These are phyloP conservation scores for Nitzschia putrida DNA, from an alignment of 108 stramenopile genomes.

Conservation along the genomic window DNA sequence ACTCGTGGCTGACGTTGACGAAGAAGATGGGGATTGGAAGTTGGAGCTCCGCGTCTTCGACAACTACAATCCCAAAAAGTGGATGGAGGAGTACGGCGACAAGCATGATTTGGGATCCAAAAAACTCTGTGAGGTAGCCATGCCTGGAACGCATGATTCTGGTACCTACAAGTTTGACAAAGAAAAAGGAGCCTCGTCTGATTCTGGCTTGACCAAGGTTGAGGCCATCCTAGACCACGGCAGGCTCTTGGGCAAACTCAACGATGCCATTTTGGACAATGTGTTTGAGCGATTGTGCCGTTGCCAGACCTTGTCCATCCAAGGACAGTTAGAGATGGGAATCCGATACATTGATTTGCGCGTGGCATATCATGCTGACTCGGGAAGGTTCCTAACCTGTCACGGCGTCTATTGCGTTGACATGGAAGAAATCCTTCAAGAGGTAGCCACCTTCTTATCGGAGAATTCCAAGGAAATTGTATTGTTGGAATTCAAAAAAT, in stretches of 20 bases:
- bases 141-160: constrained; percentile 42
- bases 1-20: constrained; percentile 24
- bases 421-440: constrained; percentile 19
- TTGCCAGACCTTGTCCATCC: constrained; percentile 20
- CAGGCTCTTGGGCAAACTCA: constrained; percentile 16
- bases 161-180: constrained; percentile 34
- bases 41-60: constrained; percentile 38
- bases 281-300: constrained; percentile 36
- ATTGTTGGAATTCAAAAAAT: constrained; percentile 37
- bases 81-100: constrained; percentile 26
- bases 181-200: constrained; percentile 28
- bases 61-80: constrained; percentile 20
- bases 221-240: constrained; percentile 21
- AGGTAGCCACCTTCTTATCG: constrained; percentile 23
- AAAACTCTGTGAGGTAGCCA: constrained; percentile 23
- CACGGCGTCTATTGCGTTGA: constrained; percentile 44
- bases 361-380: constrained; percentile 29
- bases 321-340: constrained; percentile 26
- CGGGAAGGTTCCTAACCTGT: constrained; percentile 31
- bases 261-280: constrained; percentile 17
- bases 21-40: constrained; percentile 19
- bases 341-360: constrained; percentile 40
- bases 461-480: constrained; percentile 36
- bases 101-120: constrained; percentile 23
- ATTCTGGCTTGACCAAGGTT: constrained; percentile 36